phyloP scores from a whole-genome alignment of 2,329 filamentous ascomycete species.

The Colletotrichum sp. region DNA sequence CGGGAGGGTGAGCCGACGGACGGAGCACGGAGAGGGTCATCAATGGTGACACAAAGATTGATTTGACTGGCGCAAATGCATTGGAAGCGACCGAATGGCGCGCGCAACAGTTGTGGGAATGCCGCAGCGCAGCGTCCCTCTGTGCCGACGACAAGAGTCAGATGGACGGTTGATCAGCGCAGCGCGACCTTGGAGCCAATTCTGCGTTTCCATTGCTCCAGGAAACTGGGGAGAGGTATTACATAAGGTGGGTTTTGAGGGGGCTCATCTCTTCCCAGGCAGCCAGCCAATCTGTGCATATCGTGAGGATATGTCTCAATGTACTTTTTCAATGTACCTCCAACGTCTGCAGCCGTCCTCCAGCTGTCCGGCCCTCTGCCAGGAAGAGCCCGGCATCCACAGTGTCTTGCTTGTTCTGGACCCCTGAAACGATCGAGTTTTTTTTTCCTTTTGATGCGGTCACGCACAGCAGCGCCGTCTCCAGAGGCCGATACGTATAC shows the following conservation, averaged over 20 bases:
- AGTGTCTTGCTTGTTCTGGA: conserved; percentile 18
- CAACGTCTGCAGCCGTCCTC: conserved; percentile 9
- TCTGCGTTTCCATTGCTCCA: conserved; percentile 1
- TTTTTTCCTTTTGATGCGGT: conserved; percentile 8
- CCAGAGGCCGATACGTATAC: neutral
- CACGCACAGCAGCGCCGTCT: neutral
- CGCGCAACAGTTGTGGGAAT: neutral
- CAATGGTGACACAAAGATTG: conserved; percentile 1
- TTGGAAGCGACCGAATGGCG: neutral
- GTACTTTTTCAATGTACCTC: conserved; percentile 4
- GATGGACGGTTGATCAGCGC: neutral
- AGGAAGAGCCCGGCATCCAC: conserved; percentile 16
- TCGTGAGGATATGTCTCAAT: neutral
- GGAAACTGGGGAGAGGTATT: conserved; percentile 1
- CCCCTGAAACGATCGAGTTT: conserved; percentile 21
- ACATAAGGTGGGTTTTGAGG: conserved; percentile 6
- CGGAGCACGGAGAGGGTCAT: neutral
- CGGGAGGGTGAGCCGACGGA: neutral
- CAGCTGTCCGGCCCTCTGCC: conserved; percentile 3
- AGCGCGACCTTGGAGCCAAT: neutral
- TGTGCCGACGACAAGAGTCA: neutral
- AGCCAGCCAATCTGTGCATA: conserved; percentile 17
- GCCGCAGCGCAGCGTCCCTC: neutral
- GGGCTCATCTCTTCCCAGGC: neutral
- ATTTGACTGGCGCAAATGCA: conserved; percentile 3